Evolutionary conservation across 2,329 filamentous ascomycete species (phyloP), one percentile per base, ranked within the genome.

Genomic region (Penicillium sp.): DNA sequence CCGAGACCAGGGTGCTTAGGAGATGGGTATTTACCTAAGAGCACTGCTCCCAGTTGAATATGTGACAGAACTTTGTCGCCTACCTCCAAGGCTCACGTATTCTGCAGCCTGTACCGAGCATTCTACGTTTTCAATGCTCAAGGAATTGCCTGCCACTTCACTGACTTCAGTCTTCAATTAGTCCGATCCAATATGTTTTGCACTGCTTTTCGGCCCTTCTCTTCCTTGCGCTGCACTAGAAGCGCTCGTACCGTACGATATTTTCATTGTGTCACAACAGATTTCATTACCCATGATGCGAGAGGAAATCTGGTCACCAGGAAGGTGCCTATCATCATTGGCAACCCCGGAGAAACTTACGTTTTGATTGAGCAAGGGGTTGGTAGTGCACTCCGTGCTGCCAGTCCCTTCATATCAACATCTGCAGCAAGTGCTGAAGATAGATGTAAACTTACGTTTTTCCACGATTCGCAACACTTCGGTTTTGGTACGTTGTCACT

Each of bases 401-500:
- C 54, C 25, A 52, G 53, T 45, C 48, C 49, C 27, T 25, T 8
- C 8, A 25, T 25, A 25, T 25, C 22, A 25, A 11, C 52, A 37
- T 43, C 51, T 54, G 41, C 46, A 14, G 42, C 53, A 34, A 42
- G 40, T 40, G 42, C 35, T 41, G 43, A 49, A 52, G 56, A 60
- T 30, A 55, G 47, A 51, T 65, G 57, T 52, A 58, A 59, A 56
- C 44, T 64, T 43, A 53, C 48, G 35, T 64, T 58, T 53, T 65
- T 61, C 49, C 58, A 64, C 42, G 55, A 63, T 31, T 58, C 55
- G 6, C 56, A 56, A 37, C 50, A 62, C 40, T 65, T 65, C 49
- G 58, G 62, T 3, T 50, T 57, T 52, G 50, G 61, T 63, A 50
- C 5, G 22, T 25, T 25, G 22, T 25, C 22, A 25, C 4, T 25